A percentile compares a stretch with the other conserved stretches of the same genome.
Evolutionary conservation across 2,329 filamentous ascomycete genomes (phyloP).

Genomic region (Aspergillus nomiae): DNA sequence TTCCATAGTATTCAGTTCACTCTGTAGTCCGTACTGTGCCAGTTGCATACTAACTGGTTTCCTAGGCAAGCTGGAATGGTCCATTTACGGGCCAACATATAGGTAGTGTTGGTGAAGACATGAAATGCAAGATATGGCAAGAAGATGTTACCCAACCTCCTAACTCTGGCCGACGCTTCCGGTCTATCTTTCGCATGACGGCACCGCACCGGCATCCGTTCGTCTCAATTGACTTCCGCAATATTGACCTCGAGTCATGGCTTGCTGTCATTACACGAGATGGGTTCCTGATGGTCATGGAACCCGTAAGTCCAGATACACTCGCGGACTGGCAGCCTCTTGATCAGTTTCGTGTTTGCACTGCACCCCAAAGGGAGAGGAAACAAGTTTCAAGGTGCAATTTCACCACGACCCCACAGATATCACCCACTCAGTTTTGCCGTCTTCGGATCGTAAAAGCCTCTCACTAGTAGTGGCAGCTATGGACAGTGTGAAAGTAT

Average conservation of each 20-base stretch:
- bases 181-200: constrained; percentile 62
- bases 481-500: constrained; percentile 81
- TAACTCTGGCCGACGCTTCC: constrained; percentile 76
- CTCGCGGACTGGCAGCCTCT: constrained; percentile 74
- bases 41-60: constrained; percentile 24
- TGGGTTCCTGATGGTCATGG: constrained; percentile 76
- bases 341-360: constrained; percentile 74
- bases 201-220: constrained; percentile 70
- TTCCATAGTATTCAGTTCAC: constrained; percentile 17
- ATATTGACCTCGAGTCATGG: constrained; percentile 80
- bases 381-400: constrained; percentile 80
- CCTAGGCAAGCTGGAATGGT: constrained; percentile 87
- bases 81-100: constrained; percentile 86
- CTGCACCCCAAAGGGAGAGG: constrained; percentile 73
- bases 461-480: constrained; percentile 82
- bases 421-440: constrained; percentile 74
- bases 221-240: constrained; percentile 82
- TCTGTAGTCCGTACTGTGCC: constrained; percentile 13
- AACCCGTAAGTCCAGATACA: constrained; percentile 82
- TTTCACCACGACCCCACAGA: constrained; percentile 80
- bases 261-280: constrained; percentile 83
- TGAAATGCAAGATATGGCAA: constrained; percentile 88
- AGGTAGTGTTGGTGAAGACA: constrained; percentile 85
- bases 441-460: constrained; percentile 78
- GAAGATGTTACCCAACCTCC: constrained; percentile 82